Base-by-base conservation (phyloP, 2,329 filamentous ascomycete species). In the Penicillium sp. region DNA sequence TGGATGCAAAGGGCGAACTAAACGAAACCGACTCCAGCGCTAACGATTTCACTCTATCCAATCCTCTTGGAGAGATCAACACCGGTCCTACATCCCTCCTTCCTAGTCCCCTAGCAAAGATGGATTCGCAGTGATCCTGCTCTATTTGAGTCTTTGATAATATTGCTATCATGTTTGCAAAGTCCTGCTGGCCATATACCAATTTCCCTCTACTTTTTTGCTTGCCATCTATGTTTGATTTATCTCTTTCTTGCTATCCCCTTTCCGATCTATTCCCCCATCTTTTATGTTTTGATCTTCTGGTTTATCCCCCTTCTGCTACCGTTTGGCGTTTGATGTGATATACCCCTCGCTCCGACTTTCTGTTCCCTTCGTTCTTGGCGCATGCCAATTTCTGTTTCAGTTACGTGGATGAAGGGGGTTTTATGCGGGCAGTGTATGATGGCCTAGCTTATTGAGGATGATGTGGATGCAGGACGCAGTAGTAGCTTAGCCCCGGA, bases 261-360 rank as follows among this genome's bases (percentile, higher is more conserved):
- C 33, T 22, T 22, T 15, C 31, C 31, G 14, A 29, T n/a, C n/a
- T 55, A 46, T 41, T 29, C n/a, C 50, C 50, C 55, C 54, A 35
- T 43, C 47, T 52, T 53, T n/a, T 49, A 47, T 49, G 45, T 51
- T 46, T 51, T 41, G 25, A 15, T 45, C 47, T 53, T 42, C 31
- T 33, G 23, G 46, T 27, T 23, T 37, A 26, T 20, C 26, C 25
- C 42, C 45, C 46, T 51, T 54, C n/a, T 40, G 18, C 6, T 15
- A 46, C 54, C 46, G 41, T 56, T 60, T 64, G 71, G 69, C 71
- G 69, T 73, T 73, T 62, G 59, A 70, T 71, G 70, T 70, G 71
- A 73, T 73, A 73, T 73, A 73, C 71, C 71, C 71, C 67, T 68
- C 65, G 65, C 65, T 69, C 62, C 62, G 56, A 63, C 58, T 41